Evolutionary conservation across 768 basidiomycete genomes (phyloP), one percentile per base, ranked within the genome.

Genomic region (Cystofilobasidium capitatum): DNA sequence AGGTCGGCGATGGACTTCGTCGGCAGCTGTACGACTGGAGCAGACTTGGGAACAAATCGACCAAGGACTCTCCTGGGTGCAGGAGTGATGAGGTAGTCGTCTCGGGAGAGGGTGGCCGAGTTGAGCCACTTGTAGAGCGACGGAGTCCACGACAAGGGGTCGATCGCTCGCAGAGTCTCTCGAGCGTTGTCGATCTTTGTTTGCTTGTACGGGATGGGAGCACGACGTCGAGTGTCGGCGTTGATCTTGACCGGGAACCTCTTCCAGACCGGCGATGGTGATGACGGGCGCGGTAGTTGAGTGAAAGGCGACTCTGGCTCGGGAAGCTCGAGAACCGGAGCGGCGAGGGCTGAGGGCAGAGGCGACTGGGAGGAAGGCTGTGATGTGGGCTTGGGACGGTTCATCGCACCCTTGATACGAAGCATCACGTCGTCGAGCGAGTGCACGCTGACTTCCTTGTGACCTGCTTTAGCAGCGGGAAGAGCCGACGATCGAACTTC

Each of bases 231-330:
- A 55, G 69, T 0, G 37, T 68, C 62, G 0, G 69, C 5, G 3
- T 78, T 75, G 20, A 79, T 60, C 14, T 70, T 72, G 51, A 78
- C 72, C 2, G 71, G 39, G 71, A 73, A 77, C 9, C 71, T 72
- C 31, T 76, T 73, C 79, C 78, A 79, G 0, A 75, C 78, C 0
- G 78, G 77, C 1, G 76, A 73, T 10, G 78, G 77, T 10, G 76
- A 76, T 24, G 51, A 57, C 1, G 78, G 76, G 6, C 73, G 71
- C 4, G 73, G 68, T 12, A 67, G 64, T 31, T 73, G 70, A n/a
- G 75, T 75, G 2, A 73, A 71, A 3, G 31, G 39, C 4, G 42
- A 22, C 31, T 44, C 54, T 0, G 55, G 40, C 22, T 58, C 55
- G 13, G 33, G 31, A n/a, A 51, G 45, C 31, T 26, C 17, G 10